phyloP scores from a whole-genome alignment of 2,329 filamentous ascomycete genomes.

The Ceratocystis huliohia region DNA sequence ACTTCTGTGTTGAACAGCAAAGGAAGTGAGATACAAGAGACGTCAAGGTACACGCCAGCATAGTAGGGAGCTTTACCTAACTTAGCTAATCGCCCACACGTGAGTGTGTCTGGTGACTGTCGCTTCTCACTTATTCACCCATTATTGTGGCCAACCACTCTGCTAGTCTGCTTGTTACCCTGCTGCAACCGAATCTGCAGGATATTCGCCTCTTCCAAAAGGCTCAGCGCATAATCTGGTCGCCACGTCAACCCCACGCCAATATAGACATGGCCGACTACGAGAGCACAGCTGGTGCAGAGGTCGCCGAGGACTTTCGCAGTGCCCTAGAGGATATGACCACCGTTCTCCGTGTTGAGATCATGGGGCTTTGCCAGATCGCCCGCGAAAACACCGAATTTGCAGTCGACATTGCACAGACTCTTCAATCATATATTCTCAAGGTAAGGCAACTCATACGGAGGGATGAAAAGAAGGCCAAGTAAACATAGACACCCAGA shows the following conservation, averaged over 20 bases:
- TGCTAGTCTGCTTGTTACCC: constrained; percentile 7
- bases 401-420: constrained; percentile 81
- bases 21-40: background rate
- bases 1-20: constrained; percentile 2
- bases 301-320: constrained; percentile 90
- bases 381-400: constrained; percentile 95
- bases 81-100: background rate
- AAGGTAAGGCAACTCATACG: constrained; percentile 51
- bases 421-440: constrained; percentile 84
- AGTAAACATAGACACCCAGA: background rate
- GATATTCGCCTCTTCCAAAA: constrained; percentile 1
- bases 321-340: constrained; percentile 85
- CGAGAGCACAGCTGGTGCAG: constrained; percentile 28
- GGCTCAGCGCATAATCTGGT: background rate
- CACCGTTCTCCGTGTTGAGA: constrained; percentile 84
- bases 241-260: background rate
- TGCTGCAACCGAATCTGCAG: background rate
- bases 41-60: background rate
- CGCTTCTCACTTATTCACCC: background rate
- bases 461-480: background rate
- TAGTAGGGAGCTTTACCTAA: background rate
- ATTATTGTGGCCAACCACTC: background rate
- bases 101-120: background rate
- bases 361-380: constrained; percentile 93
- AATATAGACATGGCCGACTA: constrained; percentile 13